Evolutionary conservation across 306 rosid species (phyloP).

Genomic region (Glycine tomentella): DNA sequence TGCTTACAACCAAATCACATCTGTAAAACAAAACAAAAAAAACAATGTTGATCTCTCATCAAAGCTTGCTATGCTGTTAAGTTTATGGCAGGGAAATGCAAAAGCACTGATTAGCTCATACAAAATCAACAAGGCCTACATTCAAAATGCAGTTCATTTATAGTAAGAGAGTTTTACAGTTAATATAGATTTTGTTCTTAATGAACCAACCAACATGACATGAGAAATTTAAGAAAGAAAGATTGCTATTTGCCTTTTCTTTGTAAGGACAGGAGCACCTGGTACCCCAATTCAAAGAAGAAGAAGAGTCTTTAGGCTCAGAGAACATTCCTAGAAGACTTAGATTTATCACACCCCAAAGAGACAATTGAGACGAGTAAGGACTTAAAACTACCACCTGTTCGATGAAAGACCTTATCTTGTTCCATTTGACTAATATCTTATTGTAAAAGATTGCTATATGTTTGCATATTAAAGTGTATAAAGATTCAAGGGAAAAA

Average conservation of each 20-base stretch:
- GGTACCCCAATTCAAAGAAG: not conserved
- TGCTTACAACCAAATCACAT: not conserved
- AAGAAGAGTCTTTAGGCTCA: too few species aligned
- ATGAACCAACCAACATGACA: not conserved
- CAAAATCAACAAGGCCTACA: not conserved
- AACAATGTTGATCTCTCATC: not conserved
- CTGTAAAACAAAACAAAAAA: slow-evolving; percentile 18
- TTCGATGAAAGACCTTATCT: too few species aligned
- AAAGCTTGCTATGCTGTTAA: not conserved
- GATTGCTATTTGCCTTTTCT: not conserved
- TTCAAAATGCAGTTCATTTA: not conserved
- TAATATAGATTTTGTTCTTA: not conserved
- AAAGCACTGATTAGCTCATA: not conserved
- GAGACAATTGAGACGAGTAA: too few species aligned
- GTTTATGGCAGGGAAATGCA: not conserved
- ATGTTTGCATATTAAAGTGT: not conserved
- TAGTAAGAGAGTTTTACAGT: not conserved
- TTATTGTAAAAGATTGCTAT: too few species aligned
- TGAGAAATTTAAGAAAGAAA: not conserved
- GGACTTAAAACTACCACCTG: too few species aligned
- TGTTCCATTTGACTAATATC: not conserved
- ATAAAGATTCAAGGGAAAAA: too few species aligned
- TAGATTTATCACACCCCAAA: too few species aligned
- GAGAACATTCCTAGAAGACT: too few species aligned
- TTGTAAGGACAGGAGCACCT: not conserved